Conservation (phyloP, 495 filamentous ascomycete genomes). For the Thermochaetoides thermophila region DNA sequence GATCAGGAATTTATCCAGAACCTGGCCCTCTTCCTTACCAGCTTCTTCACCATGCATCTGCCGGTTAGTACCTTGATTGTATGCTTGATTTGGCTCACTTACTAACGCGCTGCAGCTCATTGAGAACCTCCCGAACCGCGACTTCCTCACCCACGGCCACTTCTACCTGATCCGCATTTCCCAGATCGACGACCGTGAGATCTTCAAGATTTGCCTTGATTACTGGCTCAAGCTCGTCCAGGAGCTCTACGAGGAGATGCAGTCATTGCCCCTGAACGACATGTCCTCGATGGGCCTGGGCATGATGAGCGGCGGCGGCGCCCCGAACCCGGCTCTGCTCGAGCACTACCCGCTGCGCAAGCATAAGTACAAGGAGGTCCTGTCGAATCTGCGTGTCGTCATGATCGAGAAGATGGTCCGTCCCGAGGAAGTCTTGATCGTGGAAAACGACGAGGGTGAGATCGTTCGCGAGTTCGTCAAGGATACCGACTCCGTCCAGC, state of each 20-base stretch:
- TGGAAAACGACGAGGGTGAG: conserved; percentile 98
- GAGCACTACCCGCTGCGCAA: conserved; percentile 84
- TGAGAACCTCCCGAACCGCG: conserved; percentile 85
- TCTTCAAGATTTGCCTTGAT: conserved; percentile 98
- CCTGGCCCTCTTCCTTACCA: conserved; percentile 85
- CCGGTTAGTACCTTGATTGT: conserved; percentile 45
- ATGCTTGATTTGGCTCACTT: conserved; percentile 1
- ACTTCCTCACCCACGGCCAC: conserved; percentile 87
- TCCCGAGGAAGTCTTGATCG: conserved; percentile 96
- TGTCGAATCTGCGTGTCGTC: conserved; percentile 84
- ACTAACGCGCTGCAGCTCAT: conserved; percentile 46
- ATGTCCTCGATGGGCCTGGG: conserved; percentile 69
- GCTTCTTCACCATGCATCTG: conserved; percentile 86
- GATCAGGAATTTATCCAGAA: conserved; percentile 99
- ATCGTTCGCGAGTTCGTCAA: conserved; percentile 99
- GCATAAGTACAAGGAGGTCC: conserved; percentile 88
- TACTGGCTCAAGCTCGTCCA: conserved; percentile 99
- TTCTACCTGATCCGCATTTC: conserved; percentile 97
- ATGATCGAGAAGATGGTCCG: conserved; percentile 99
- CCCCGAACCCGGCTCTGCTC: conserved; percentile 67
- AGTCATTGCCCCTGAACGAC: conserved; percentile 78
- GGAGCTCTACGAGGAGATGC: conserved; percentile 98
- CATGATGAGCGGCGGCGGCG: conserved; percentile 56
- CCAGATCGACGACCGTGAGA: conserved; percentile 95
- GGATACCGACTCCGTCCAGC: conserved; percentile 95